Percentiles rank a stretch among this genome's conserved stretches.
Evolutionary conservation across 208 protist species (phyloP).

Genomic region (Crithidia expoeki): DNA sequence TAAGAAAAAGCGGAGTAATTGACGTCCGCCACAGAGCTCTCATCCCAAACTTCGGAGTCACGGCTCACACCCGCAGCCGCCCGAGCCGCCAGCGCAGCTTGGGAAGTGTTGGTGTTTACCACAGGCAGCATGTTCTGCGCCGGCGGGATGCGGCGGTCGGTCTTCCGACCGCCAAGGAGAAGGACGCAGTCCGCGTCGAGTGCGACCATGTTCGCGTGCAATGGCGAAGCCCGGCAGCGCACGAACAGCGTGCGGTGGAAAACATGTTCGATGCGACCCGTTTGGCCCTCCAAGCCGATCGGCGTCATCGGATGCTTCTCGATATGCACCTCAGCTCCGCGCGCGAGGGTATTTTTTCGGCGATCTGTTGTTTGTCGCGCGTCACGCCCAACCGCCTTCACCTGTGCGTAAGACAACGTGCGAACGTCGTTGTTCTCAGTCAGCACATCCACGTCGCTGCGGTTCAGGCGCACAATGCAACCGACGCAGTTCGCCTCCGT

Average conservation of each 20-base stretch:
- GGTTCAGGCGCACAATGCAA: slow-evolving; percentile 77
- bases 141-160: slow-evolving; percentile 37
- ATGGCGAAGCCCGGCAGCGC: slow-evolving; percentile 57
- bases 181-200: slow-evolving; percentile 69
- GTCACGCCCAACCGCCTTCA: slow-evolving; percentile 58
- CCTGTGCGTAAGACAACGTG: slow-evolving; percentile 69
- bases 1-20: slow-evolving; percentile 20
- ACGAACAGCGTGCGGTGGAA: slow-evolving; percentile 88
- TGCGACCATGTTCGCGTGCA: slow-evolving; percentile 81
- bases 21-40: slow-evolving; percentile 31
- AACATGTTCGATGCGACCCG: slow-evolving; percentile 83
- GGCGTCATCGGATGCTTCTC: slow-evolving; percentile 62
- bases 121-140: slow-evolving; percentile 8
- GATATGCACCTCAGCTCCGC: slow-evolving; percentile 80
- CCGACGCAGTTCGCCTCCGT: slow-evolving; percentile 66
- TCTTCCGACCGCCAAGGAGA: slow-evolving; percentile 76
- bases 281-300: slow-evolving; percentile 68
- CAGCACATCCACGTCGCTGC: slow-evolving; percentile 75
- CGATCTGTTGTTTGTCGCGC: slow-evolving; percentile 70
- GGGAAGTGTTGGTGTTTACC: background rate
- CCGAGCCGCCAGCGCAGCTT: slow-evolving; percentile 55
- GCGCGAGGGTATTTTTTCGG: slow-evolving; percentile 74
- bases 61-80: slow-evolving; percentile 31
- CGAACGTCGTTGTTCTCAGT: slow-evolving; percentile 82
- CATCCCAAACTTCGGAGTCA: slow-evolving; percentile 38